phyloP scores from a whole-genome alignment of 2,329 filamentous ascomycete genomes.

The Graphilbum ipis-grandicollis region DNA sequence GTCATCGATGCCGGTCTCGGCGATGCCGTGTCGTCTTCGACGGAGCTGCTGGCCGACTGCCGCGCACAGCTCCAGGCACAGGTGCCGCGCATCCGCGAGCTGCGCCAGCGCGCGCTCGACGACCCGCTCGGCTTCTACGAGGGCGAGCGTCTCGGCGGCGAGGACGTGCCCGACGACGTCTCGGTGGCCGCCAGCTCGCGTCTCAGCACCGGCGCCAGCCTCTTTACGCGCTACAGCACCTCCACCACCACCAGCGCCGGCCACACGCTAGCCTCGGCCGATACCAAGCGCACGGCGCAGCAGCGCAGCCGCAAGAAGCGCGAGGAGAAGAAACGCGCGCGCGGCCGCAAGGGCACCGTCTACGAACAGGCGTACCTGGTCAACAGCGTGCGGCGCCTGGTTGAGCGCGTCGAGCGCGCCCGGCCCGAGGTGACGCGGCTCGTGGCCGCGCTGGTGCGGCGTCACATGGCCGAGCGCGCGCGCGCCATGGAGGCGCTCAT shows the following conservation, averaged over 20 bases:
- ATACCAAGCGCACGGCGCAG: slow-evolving; percentile 4
- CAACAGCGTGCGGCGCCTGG: slow-evolving; percentile 65
- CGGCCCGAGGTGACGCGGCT: slow-evolving; percentile 57
- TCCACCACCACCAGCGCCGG: slow-evolving; percentile 8
- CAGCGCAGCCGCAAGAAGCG: slow-evolving; percentile 69
- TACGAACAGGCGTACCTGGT: slow-evolving; percentile 97
- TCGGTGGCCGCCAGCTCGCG: slow-evolving; percentile 73
- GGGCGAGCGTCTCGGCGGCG: slow-evolving; percentile 37
- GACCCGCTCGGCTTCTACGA: slow-evolving; percentile 85
- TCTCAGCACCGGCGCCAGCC: slow-evolving; percentile 62
- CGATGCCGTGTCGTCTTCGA: slow-evolving; percentile 66
- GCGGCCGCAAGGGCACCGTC: slow-evolving; percentile 89
- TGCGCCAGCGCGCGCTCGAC: slow-evolving; percentile 62
- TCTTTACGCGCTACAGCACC: slow-evolving; percentile 81
- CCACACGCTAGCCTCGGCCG: slow-evolving; percentile 7
- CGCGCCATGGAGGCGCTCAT: slow-evolving; percentile 58
- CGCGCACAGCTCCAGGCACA: slow-evolving; percentile 70
- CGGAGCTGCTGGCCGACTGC: slow-evolving; percentile 88
- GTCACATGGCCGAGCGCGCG: slow-evolving; percentile 78
- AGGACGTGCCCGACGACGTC: slow-evolving; percentile 65
- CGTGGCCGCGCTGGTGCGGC: slow-evolving; percentile 57
- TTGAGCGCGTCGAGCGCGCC: slow-evolving; percentile 63
- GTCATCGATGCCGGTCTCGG: slow-evolving; percentile 64
- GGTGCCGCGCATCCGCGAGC: slow-evolving; percentile 67
- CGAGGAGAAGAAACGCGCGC: slow-evolving; percentile 87